Percentiles rank a stretch among this genome's conserved stretches.
phyloP scores from a whole-genome alignment of 306 rosid genomes.

The Medicago truncatula region DNA sequence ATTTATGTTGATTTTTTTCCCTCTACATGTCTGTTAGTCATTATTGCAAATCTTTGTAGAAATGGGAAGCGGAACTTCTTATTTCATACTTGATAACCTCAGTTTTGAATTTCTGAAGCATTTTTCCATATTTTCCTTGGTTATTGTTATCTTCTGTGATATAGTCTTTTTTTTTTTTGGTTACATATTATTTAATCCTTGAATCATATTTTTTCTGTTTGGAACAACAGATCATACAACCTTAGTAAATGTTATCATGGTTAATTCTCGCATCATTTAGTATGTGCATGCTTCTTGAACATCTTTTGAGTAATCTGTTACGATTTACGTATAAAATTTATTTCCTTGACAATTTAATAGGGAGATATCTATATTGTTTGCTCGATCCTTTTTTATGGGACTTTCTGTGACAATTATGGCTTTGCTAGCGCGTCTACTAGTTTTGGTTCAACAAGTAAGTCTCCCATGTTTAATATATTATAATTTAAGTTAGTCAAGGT shows the following conservation, averaged over 20 bases:
- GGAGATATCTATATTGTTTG: slow-evolving; percentile 78
- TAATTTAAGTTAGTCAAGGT: slow-evolving; percentile 11
- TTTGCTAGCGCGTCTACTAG: slow-evolving; percentile 80
- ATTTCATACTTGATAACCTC: background rate
- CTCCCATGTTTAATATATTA: slow-evolving; percentile 31
- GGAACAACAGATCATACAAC: too few species aligned
- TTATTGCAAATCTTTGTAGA: slow-evolving; percentile 10
- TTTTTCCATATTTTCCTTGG: slow-evolving; percentile 7
- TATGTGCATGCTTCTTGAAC: slow-evolving; percentile 1
- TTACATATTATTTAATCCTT: background rate
- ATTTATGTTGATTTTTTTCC: slow-evolving; percentile 16
- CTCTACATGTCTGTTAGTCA: slow-evolving; percentile 5
- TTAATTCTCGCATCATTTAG: background rate
- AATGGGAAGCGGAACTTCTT: slow-evolving; percentile 15
- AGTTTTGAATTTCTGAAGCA: slow-evolving; percentile 4
- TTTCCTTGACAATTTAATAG: slow-evolving; percentile 71
- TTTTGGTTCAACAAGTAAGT: slow-evolving; percentile 84
- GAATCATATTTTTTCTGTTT: slow-evolving; percentile 17
- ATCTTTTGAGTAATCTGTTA: slow-evolving; percentile 10
- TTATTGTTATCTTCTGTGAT: background rate
- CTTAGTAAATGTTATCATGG: background rate
- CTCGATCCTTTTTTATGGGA: slow-evolving; percentile 77
- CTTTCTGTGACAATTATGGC: slow-evolving; percentile 75
- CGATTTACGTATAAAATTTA: background rate
- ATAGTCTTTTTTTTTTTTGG: background rate